Conservation (phyloP, 352 stramenopile genomes). For the Achlya hypogyna region DNA sequence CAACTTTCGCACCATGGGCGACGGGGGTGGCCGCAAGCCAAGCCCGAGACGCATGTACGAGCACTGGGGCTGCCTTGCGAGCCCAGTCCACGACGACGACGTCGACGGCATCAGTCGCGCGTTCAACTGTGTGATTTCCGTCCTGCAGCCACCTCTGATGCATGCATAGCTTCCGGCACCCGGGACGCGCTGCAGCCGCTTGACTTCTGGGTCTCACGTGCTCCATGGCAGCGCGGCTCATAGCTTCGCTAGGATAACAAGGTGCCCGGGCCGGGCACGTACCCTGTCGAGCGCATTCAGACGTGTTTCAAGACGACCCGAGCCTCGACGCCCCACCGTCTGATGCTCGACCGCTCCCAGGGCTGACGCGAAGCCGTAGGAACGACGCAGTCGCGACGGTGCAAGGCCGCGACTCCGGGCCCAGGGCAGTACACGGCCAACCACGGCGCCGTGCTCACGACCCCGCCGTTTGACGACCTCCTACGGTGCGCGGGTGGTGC, state of each 20-base stretch:
- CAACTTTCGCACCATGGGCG: neutral
- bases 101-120: neutral
- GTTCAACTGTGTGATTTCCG: neutral
- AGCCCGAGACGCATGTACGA: slow-evolving; percentile 12
- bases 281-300: slow-evolving; percentile 1
- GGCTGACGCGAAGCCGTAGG: neutral
- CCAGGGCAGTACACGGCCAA: slow-evolving; percentile 18
- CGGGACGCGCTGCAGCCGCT: neutral
- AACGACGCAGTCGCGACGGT: neutral
- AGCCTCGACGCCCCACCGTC: slow-evolving; percentile 1
- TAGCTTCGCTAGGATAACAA: slow-evolving; percentile 1
- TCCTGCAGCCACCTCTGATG: neutral
- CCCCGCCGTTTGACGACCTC: slow-evolving; percentile 12
- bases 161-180: neutral
- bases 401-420: slow-evolving; percentile 6
- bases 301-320: slow-evolving; percentile 6
- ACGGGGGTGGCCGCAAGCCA: neutral
- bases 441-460: neutral
- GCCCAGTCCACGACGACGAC: slow-evolving; percentile 1
- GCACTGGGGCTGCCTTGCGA: slow-evolving; percentile 18
- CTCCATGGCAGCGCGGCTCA: neutral
- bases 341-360: neutral
- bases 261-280: slow-evolving; percentile 6
- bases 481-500: neutral
- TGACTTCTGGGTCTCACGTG: neutral